Percentiles rank a stretch among this genome's conserved stretches.
These are phyloP conservation scores for Filobasidium uniguttulatum DNA, from an alignment of 1,284 basidiomycete species.

Conservation along the genomic window DNA sequence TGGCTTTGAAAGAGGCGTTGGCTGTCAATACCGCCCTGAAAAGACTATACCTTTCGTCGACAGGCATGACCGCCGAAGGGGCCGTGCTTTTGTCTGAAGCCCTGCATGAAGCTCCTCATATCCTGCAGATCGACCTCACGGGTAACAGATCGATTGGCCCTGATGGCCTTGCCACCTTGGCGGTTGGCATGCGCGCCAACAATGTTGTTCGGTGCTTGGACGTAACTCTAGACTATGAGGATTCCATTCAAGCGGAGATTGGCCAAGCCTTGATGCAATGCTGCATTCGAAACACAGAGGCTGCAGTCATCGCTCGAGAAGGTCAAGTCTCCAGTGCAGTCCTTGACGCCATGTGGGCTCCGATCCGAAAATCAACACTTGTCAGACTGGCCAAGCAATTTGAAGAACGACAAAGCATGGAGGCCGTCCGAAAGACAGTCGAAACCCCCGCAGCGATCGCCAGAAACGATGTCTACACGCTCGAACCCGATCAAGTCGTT, in stretches of 20 bases:
- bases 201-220: slow-evolving; percentile 80
- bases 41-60: slow-evolving; percentile 78
- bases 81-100: slow-evolving; percentile 95
- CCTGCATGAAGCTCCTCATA: slow-evolving; percentile 70
- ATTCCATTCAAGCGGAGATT: slow-evolving; percentile 64
- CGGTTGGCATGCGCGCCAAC: slow-evolving; percentile 68
- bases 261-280: slow-evolving; percentile 42
- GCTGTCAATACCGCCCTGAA: slow-evolving; percentile 85
- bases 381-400: slow-evolving; percentile 36
- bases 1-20: slow-evolving; percentile 78
- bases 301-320: slow-evolving; percentile 28
- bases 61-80: slow-evolving; percentile 64
- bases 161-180: slow-evolving; percentile 83
- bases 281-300: slow-evolving; percentile 80
- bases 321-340: slow-evolving; percentile 17
- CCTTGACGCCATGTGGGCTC: slow-evolving; percentile 37
- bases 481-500: slow-evolving; percentile 46
- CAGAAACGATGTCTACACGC: slow-evolving; percentile 30
- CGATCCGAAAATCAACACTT: slow-evolving; percentile 39
- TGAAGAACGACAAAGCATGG: slow-evolving; percentile 29
- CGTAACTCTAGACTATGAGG: slow-evolving; percentile 75
- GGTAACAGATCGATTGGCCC: slow-evolving; percentile 61
- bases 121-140: slow-evolving; percentile 80
- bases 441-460: slow-evolving; percentile 30
- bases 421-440: slow-evolving; percentile 24